These are phyloP conservation scores for Fusarium sp. DNA, from an alignment of 2,329 filamentous ascomycete genomes.

Conservation along the genomic window DNA sequence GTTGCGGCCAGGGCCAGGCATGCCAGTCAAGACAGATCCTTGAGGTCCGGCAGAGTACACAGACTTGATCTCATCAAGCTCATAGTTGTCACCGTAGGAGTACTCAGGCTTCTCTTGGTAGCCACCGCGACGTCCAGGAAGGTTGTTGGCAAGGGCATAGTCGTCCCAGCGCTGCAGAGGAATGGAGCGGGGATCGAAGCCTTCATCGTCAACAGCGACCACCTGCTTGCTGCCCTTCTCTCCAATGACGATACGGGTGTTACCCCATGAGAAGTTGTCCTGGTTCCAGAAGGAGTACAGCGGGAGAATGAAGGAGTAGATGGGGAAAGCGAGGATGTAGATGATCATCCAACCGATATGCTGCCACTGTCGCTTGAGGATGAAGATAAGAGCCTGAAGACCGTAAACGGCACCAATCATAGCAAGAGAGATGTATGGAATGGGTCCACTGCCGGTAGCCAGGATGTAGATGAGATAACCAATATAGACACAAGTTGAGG, in stretches of 20 bases:
- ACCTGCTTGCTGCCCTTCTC: constrained; percentile 93
- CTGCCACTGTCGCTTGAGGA: constrained; percentile 97
- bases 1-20: constrained; percentile 76
- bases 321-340: constrained; percentile 93
- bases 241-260: constrained; percentile 95
- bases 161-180: constrained; percentile 98
- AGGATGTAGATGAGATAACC: constrained; percentile 88
- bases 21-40: constrained; percentile 89
- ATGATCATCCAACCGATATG: constrained; percentile 99
- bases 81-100: constrained; percentile 82
- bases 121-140: constrained; percentile 89
- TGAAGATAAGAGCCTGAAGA: constrained; percentile 95
- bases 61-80: constrained; percentile 98
- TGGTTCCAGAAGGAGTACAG: constrained; percentile 99
- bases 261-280: constrained; percentile 99
- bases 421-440: constrained; percentile 88
- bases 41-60: constrained; percentile 92
- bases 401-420: constrained; percentile 95
- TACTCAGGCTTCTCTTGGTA: constrained; percentile 74
- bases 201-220: constrained; percentile 86
- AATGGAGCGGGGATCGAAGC: constrained; percentile 91
- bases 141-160: constrained; percentile 86
- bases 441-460: constrained; percentile 75
- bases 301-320: constrained; percentile 91
- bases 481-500: constrained; percentile 88